phyloP scores from a whole-genome alignment of 441 rosid genomes.

The Bocquillonia castaneifolia region DNA sequence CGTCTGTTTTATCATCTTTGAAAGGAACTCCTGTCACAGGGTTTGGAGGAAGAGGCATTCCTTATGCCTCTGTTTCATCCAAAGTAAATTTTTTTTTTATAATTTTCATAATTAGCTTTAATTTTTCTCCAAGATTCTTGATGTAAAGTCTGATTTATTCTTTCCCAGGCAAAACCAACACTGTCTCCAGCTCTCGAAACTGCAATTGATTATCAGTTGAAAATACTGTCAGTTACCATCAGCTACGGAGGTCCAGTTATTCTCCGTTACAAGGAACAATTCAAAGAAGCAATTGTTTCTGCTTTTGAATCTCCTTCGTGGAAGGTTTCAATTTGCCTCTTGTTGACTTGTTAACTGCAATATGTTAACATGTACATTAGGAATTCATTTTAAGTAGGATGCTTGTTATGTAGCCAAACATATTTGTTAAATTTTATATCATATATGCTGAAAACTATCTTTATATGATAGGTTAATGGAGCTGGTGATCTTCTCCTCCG shows the following conservation, averaged over 20 bases:
- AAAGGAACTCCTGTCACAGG: constrained; percentile 89
- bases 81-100: constrained; percentile 50
- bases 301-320: constrained; percentile 96
- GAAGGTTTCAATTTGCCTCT: constrained; percentile 59
- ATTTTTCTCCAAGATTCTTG: constrained; percentile 21
- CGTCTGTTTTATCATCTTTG: constrained; percentile 76
- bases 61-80: constrained; percentile 43
- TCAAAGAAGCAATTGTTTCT: constrained; percentile 69
- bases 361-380: background rate
- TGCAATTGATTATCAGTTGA: constrained; percentile 90
- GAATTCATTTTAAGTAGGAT: background rate
- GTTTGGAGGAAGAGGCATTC: constrained; percentile 74
- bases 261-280: constrained; percentile 66
- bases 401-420: background rate
- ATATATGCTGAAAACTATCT: constrained; percentile 3
- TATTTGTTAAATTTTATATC: background rate
- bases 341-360: constrained; percentile 19
- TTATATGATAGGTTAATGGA: constrained; percentile 69
- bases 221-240: constrained; percentile 84
- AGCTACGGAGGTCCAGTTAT: constrained; percentile 86
- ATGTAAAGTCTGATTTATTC: constrained; percentile 23
- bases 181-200: constrained; percentile 97
- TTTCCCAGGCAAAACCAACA: constrained; percentile 61
- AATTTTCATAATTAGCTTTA: constrained; percentile 26
- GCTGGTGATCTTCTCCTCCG: constrained; percentile 96